These are phyloP conservation scores for Hamigera avellanea DNA, from an alignment of 495 filamentous ascomycete species.

Conservation along the genomic window DNA sequence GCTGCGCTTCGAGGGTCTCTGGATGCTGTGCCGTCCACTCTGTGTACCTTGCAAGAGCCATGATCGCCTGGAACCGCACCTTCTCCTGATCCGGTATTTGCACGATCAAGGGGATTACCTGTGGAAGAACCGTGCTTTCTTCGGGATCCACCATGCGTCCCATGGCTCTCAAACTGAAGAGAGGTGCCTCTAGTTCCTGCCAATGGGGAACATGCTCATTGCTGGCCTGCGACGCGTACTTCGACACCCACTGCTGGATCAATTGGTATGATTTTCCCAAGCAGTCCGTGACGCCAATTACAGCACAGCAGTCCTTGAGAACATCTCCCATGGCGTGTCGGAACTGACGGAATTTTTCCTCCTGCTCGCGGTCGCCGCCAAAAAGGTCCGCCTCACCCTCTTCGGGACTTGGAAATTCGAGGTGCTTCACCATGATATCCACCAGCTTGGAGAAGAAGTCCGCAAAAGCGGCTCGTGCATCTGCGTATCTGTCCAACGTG, in stretches of 20 bases:
- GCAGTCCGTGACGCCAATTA: conserved; percentile 85
- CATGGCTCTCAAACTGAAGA: conserved; percentile 95
- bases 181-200: conserved; percentile 89
- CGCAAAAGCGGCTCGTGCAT: conserved; percentile 59
- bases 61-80: conserved; percentile 90
- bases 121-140: conserved; percentile 72
- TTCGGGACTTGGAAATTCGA: conserved; percentile 79
- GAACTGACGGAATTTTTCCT: conserved; percentile 96
- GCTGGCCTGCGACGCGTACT: conserved; percentile 64
- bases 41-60: conserved; percentile 92
- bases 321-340: conserved; percentile 96
- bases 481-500: conserved; percentile 76
- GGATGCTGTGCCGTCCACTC: conserved; percentile 95
- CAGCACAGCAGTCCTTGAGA: conserved; percentile 92
- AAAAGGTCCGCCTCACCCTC: conserved; percentile 75
- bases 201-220: conserved; percentile 77
- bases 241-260: conserved; percentile 78
- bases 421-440: conserved; percentile 83
- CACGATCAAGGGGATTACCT: conserved; percentile 83
- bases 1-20: conserved; percentile 78
- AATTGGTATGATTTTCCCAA: conserved; percentile 72
- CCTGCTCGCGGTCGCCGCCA: conserved; percentile 87
- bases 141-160: conserved; percentile 89
- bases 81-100: conserved; percentile 95
- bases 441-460: conserved; percentile 80